These are phyloP conservation scores for Zopfochytrium polystomum DNA, from an alignment of 371 early-diverging fungal species.

Conservation along the genomic window DNA sequence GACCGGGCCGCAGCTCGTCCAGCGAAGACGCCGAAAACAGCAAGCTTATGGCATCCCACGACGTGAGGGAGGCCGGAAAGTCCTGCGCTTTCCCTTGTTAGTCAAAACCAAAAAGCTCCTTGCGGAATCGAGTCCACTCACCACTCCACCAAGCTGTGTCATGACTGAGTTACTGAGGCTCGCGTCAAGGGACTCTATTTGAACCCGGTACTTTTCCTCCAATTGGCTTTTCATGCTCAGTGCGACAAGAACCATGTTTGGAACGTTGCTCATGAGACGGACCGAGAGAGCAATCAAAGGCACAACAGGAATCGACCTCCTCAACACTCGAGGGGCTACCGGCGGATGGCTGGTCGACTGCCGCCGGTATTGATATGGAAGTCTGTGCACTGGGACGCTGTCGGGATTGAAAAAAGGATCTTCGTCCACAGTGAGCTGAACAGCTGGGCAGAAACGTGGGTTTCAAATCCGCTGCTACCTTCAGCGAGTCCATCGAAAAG, in stretches of 20 bases:
- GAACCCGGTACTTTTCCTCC: neutral
- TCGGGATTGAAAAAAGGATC: slow-evolving; percentile 41
- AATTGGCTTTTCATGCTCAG: neutral
- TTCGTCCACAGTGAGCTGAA: neutral
- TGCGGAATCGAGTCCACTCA: too few species aligned
- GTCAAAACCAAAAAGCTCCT: too few species aligned
- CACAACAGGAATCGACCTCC: neutral
- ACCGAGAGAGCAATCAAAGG: slow-evolving; percentile 1
- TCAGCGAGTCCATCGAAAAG: slow-evolving; percentile 33
- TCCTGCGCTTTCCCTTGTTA: too few species aligned
- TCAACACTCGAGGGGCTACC: slow-evolving; percentile 4
- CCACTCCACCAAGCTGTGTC: too few species aligned
- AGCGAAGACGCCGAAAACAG: neutral
- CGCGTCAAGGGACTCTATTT: too few species aligned
- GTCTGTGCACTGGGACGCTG: slow-evolving; percentile 30
- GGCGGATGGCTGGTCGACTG: slow-evolving; percentile 4
- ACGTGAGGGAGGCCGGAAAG: neutral
- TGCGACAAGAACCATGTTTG: neutral
- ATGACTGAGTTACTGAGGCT: too few species aligned
- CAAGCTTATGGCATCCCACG: neutral
- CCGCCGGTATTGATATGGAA: slow-evolving; percentile 29
- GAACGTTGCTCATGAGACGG: neutral
- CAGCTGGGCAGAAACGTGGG: neutral
- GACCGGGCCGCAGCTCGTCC: neutral
- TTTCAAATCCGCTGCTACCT: slow-evolving; percentile 19